Percentiles rank a stretch among this genome's conserved stretches.
Conservation (phyloP, 129 eudicot genomes). For the Rutidosis leptorrhynchoides region DNA sequence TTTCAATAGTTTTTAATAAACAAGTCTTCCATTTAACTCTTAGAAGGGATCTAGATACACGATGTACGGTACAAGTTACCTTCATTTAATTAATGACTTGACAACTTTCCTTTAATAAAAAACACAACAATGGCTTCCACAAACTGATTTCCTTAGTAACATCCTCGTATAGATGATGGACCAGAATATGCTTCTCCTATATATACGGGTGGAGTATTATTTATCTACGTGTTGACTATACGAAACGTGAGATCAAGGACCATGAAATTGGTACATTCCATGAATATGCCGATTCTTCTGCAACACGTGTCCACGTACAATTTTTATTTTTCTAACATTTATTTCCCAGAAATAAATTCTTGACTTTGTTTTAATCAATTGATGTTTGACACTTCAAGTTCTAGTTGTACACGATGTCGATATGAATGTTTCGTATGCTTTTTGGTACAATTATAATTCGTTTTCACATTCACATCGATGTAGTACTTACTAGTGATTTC, state of each 20-base stretch:
- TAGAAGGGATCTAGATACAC: no score
- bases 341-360: background rate
- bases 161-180: background rate
- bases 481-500: background rate
- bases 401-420: no score
- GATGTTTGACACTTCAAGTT: background rate
- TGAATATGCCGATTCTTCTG: background rate
- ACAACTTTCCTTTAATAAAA: no score
- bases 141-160: background rate
- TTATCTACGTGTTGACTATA: background rate
- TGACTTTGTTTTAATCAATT: background rate
- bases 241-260: background rate
- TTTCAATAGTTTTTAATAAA: no score
- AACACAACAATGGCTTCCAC: no score
- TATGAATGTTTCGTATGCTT: no score
- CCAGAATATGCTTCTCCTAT: background rate
- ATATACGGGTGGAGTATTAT: background rate
- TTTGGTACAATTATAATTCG: background rate
- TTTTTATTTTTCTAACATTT: background rate
- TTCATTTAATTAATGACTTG: no score
- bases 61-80: no score
- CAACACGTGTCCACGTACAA: background rate
- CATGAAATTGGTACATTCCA: slow-evolving; percentile 4
- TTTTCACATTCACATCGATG: background rate
- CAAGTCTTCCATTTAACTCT: no score